Evolutionary conservation across 2,329 filamentous ascomycete genomes (phyloP), one percentile per base, ranked within the genome.

Genomic region (Aureobasidium pullulans): DNA sequence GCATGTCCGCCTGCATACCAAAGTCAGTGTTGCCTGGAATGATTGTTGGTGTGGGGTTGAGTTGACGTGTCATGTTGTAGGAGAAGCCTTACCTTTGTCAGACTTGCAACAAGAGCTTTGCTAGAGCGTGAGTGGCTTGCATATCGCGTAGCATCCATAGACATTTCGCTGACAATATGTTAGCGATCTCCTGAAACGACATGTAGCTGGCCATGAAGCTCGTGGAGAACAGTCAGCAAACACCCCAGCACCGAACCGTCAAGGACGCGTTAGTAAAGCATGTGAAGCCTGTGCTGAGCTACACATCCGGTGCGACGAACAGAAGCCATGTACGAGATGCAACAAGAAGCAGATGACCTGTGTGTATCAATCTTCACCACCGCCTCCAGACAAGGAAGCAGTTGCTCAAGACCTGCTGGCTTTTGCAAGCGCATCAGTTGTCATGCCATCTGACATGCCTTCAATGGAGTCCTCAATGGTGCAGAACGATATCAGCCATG

Each of bases 281-380:
- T 82, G 79, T 62, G 78, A 78, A 60, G 72, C 76, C 5, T 81
- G 79, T 62, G 79, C 79, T 23, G 72, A 74, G 23, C 75, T 77
- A 2, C 79, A 82, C 64, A 69, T 82, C 19, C 78, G 79, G 64
- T 82, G 79, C 62, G 78, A 81, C 61, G 79, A 82, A 62, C 73
- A 77, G 47, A 81, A 81, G 68, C 79, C 79, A 7, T 82, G 79
- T 65, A 77, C 72, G 62, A 71, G 79, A 47, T 82, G 79, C 67
- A 73, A 70, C 42, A 78, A 78, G 64, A 79, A 78, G 63, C 73
- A 74, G 63, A 74, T 81, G 19, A 63, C 68, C 6, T 82, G 79
- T 59, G 70, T 71, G 60, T 71, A 67, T 60, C 70, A 64, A 66
- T n/a, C 32, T 7, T 57, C 46, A 1, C 52, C 61, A 19, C 62